Base-by-base conservation (phyloP, 805 yeast species). In the Monosporozyma yasuniensis region DNA sequence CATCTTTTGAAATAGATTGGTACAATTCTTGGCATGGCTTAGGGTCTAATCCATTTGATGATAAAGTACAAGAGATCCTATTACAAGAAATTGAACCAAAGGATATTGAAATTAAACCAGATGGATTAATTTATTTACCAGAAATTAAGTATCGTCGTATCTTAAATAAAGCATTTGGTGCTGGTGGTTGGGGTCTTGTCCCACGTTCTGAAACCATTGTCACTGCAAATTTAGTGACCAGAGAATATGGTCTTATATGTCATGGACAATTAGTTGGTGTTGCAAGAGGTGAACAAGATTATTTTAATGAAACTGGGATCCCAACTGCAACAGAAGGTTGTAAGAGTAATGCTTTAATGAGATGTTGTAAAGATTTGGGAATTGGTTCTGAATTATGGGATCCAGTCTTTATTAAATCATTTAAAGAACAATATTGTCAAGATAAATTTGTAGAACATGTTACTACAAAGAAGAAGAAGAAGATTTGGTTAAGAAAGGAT, bases 141-240 rank as follows among this genome's bases (percentile, higher is more conserved):
- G 99, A 93, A 65, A 93, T 93, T 69, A 91, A 91, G 64, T 93
- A 93, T 64, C 78, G 99, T 56, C 77, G 99, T 43, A 83, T 90
- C 21, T 69, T 93, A 56, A 91, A 91, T 68, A 75, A 75, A 37
- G 95, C 98, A 0, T 91, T 93, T 72, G 99, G 99, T 3, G 96
- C 99, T 6, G 99, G 99, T 25, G 97, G 95, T 1, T 93, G 99
- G 99, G 98, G 98, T 0, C 72, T 93, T 50, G 96, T 95, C 0
- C 98, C 99, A 10, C 73, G 99, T 50, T 81, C 95, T 0, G 91
- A 86, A 55, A 84, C 96, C 0, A 72, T 79, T 48, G 80, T 93
- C 30, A 84, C 95, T 1, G 76, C 81, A 28, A 80, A 77, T 54
- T 75, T 81, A 46, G 81, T 93, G 30, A 87, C 96, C 10, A 76